A percentile compares a stretch with the other conserved stretches of the same genome.
Evolutionary conservation across 1,139 yeast species (phyloP).

Genomic region (Tardiomyces depauwii): DNA sequence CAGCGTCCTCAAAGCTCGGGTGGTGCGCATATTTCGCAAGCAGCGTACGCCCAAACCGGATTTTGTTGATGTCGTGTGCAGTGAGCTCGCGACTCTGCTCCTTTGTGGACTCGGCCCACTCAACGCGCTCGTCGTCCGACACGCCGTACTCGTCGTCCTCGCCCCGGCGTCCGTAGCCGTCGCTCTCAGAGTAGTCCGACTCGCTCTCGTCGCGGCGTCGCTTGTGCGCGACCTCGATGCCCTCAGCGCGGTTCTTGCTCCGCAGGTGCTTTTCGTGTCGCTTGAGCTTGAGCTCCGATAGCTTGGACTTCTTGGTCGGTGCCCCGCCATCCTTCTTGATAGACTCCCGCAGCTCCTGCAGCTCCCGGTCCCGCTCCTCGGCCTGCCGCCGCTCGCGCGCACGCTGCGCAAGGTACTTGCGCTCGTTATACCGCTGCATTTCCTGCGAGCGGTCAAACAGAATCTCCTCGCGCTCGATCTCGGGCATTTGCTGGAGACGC

Average conservation of each 20-base stretch:
- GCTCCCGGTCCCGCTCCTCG: conserved; percentile 23
- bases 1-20: conserved; percentile 62
- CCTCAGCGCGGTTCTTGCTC: conserved; percentile 13
- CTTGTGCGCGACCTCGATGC: conserved; percentile 6
- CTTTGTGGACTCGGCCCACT: conserved; percentile 38
- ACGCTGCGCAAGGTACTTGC: conserved; percentile 71
- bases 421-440: conserved; percentile 76
- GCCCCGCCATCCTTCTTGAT: conserved; percentile 19
- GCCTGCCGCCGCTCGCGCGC: conserved; percentile 46
- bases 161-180: conserved; percentile 18
- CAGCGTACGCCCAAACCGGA: conserved; percentile 67
- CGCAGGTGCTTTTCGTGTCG: conserved; percentile 48
- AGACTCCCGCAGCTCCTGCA: conserved; percentile 12
- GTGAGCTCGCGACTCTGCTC: conserved; percentile 27
- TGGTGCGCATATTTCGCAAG: conserved; percentile 69
- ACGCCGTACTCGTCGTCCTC: conserved; percentile 22
- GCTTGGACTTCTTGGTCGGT: conserved; percentile 43
- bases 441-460: conserved; percentile 89
- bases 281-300: conserved; percentile 76
- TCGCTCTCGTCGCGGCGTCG: conserved; percentile 9
- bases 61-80: conserved; percentile 52
- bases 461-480: conserved; percentile 81
- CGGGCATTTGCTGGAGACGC: conserved; percentile 63
- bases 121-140: conserved; percentile 31
- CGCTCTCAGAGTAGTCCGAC: conserved; percentile 11